phyloP scores from a whole-genome alignment of 2,329 filamentous ascomycete genomes.

The Verticillium klebahnii region DNA sequence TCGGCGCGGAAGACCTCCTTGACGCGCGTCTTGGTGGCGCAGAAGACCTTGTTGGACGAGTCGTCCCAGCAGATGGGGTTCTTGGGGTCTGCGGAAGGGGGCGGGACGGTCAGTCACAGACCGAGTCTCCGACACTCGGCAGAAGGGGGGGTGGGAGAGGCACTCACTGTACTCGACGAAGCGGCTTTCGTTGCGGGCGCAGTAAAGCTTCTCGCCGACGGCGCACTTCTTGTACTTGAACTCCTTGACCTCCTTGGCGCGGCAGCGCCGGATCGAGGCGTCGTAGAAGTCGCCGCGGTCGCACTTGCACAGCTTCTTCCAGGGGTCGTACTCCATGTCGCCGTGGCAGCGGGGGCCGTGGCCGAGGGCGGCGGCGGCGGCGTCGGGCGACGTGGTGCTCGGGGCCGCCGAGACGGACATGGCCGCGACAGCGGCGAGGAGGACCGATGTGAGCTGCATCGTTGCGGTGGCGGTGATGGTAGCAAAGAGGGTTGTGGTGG shows the following conservation, averaged over 20 bases:
- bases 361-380: neutral
- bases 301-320: slow-evolving; percentile 3
- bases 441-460: slow-evolving; percentile 1
- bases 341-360: neutral
- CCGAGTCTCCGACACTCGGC: neutral
- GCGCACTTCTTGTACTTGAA: neutral
- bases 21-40: neutral
- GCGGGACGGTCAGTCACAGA: neutral
- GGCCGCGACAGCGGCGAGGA: neutral
- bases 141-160: neutral
- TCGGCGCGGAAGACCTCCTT: neutral
- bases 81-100: neutral
- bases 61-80: slow-evolving; percentile 1
- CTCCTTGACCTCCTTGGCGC: slow-evolving; percentile 3
- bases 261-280: neutral
- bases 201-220: neutral
- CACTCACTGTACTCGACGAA: slow-evolving; percentile 3
- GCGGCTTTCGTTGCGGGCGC: neutral
- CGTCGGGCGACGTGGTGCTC: neutral
- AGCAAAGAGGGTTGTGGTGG: neutral
- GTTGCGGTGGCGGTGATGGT: neutral
- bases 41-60: slow-evolving; percentile 1
- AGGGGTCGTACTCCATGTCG: slow-evolving; percentile 1
- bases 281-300: slow-evolving; percentile 2
- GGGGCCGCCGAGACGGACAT: slow-evolving; percentile 1